Percentiles rank a stretch among this genome's conserved stretches.
phyloP scores from a whole-genome alignment of 2,329 filamentous ascomycete species.

The Fusarium camptoceras region DNA sequence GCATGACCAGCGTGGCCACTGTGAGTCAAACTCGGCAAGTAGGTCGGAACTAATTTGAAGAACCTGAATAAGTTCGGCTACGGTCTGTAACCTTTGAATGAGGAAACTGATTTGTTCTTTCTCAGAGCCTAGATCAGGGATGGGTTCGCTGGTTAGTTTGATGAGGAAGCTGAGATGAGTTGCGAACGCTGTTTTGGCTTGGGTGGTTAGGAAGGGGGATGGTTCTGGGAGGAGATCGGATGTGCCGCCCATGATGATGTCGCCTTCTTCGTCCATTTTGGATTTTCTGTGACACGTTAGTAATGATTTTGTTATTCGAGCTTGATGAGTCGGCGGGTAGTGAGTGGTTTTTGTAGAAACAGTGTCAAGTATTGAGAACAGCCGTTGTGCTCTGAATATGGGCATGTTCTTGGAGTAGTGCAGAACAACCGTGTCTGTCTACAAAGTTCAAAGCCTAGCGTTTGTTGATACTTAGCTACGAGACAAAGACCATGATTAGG shows the following conservation, averaged over 20 bases:
- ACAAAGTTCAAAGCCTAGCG: rapidly evolving
- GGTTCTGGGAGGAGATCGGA: background rate
- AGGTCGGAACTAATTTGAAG: background rate
- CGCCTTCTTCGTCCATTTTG: background rate
- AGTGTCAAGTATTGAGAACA: background rate
- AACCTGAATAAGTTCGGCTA: background rate
- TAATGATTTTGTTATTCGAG: background rate
- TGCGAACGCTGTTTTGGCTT: background rate
- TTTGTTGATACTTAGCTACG: background rate
- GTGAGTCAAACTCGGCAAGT: background rate
- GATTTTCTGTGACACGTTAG: background rate
- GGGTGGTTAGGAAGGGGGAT: background rate
- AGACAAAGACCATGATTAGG: rapidly evolving
- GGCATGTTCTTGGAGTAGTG: rapidly evolving
- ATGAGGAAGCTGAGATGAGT: background rate
- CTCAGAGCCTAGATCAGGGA: background rate
- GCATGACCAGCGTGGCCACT: background rate
- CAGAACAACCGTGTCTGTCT: background rate
- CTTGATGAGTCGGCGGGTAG: background rate
- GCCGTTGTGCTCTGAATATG: too few species aligned
- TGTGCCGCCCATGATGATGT: background rate
- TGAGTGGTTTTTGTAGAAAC: rapidly evolving
- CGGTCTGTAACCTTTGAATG: background rate
- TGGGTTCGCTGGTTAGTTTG: background rate
- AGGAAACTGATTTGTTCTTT: background rate